Evolutionary conservation across 2,329 filamentous ascomycete species (phyloP), one percentile per base, ranked within the genome.

Genomic region (Exophiala oligosperma): DNA sequence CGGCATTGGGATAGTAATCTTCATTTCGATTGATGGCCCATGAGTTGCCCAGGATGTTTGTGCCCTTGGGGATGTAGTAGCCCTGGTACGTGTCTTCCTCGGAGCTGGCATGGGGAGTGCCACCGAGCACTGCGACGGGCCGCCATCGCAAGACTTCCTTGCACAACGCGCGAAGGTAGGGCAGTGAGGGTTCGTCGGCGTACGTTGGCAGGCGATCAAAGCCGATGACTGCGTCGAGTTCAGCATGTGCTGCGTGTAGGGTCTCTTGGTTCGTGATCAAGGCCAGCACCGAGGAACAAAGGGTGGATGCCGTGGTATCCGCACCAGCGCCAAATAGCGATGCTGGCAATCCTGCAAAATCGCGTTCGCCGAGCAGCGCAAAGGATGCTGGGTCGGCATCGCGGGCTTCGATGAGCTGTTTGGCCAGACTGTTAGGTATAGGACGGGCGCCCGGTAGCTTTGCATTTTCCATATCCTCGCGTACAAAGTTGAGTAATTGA

Each of bases 1-100:
- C 76, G 1, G 78, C 74, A 54, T 79, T 76, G 1, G 80, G 80
- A 65, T 81, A 84, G 51, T 79, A 74, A 1, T 69, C 67, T 11
- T 79, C 76, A 57, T 83, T 80, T 28, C 80, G 78, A 40, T 81
- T 76, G 64, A 84, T 82, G 38, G 80, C 57, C 74, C 73, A 76
- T 56, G 75, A 72, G 11, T 76, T 68, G 0, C 74, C 73, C 4
- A 76, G 67, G 40, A 77, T 72, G 26, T 74, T 70, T 3, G 74
- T 74, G 26, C 79, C 79, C 66, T 79, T 79, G 12, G 74, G 71
- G 41, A 81, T 77, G 67, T 77, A 77, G 62, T 77, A 81, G 17
- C 78, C 79, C 44, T 74, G 72, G 52, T 65, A 65, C 1, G 32
- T 49, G 50, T 65, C 63, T 2, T 58, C 49, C 28, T 62, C 60